Evolutionary conservation across 345 rosid species (phyloP).

Genomic region (Salix viminalis): DNA sequence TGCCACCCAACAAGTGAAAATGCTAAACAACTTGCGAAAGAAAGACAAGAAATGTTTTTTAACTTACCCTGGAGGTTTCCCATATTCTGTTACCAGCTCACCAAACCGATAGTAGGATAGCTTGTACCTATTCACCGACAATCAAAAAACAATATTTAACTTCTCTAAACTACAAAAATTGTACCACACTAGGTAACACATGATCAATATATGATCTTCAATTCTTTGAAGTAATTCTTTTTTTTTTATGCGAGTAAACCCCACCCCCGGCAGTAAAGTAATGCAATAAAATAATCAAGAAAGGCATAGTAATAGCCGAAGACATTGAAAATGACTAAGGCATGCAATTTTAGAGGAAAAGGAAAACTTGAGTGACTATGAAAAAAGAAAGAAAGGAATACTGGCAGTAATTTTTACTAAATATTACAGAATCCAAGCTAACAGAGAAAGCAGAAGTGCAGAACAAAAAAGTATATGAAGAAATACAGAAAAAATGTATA

Average conservation of each 20-base stretch:
- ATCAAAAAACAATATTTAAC: background rate
- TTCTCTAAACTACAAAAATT: background rate
- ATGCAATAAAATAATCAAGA: background rate
- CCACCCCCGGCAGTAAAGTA: too few species aligned
- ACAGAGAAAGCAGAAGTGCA: too few species aligned
- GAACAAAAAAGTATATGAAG: too few species aligned
- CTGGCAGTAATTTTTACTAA: background rate
- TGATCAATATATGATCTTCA: background rate
- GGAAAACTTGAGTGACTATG: too few species aligned
- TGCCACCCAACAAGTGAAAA: background rate
- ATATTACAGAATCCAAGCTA: too few species aligned
- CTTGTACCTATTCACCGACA: slow-evolving; percentile 64
- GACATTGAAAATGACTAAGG: background rate
- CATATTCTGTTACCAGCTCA: slow-evolving; percentile 86
- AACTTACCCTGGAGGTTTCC: slow-evolving; percentile 90
- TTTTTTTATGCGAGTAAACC: too few species aligned
- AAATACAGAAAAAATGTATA: too few species aligned
- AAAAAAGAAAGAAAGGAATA: background rate
- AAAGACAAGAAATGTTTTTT: background rate
- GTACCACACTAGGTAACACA: background rate
- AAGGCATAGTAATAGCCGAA: background rate
- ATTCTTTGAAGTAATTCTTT: background rate
- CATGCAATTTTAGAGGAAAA: background rate
- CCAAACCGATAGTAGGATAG: slow-evolving; percentile 93
- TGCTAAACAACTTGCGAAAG: background rate